Conservation (phyloP, 1,284 basidiomycete genomes). For the Fomitopsis betulina region DNA sequence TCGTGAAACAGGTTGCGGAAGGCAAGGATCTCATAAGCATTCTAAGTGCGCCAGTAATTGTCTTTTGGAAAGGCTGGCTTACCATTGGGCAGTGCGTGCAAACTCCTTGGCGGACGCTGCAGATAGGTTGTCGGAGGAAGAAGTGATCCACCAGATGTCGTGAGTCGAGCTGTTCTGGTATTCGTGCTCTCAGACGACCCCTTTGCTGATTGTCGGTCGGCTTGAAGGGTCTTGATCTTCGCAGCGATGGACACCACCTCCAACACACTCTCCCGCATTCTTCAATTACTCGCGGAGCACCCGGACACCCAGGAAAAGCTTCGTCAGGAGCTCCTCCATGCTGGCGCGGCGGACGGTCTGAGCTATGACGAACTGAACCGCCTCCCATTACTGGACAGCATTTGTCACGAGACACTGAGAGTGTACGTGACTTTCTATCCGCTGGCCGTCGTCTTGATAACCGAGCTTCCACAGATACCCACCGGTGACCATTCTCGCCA, state of each 20-base stretch:
- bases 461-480: background rate
- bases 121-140: slow-evolving; percentile 23
- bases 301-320: slow-evolving; percentile 17
- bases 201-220: background rate
- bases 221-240: slow-evolving; percentile 19
- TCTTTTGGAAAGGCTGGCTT: too few species aligned
- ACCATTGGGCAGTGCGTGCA: slow-evolving; percentile 27
- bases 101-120: slow-evolving; percentile 15
- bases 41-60: slow-evolving; percentile 22
- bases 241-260: slow-evolving; percentile 21
- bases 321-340: slow-evolving; percentile 15
- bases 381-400: slow-evolving; percentile 18
- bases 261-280: slow-evolving; percentile 15
- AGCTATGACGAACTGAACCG: slow-evolving; percentile 17
- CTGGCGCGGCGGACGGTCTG: slow-evolving; percentile 11
- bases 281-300: slow-evolving; percentile 14
- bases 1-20: slow-evolving; percentile 21
- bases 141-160: slow-evolving; percentile 31
- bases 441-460: background rate
- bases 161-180: slow-evolving; percentile 7
- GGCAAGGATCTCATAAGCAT: slow-evolving; percentile 28
- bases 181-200: too few species aligned
- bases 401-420: slow-evolving; percentile 22
- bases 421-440: slow-evolving; percentile 5
- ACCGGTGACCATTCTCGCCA: background rate